Conservation (phyloP, 306 rosid species). For the Biancaea sappan region DNA sequence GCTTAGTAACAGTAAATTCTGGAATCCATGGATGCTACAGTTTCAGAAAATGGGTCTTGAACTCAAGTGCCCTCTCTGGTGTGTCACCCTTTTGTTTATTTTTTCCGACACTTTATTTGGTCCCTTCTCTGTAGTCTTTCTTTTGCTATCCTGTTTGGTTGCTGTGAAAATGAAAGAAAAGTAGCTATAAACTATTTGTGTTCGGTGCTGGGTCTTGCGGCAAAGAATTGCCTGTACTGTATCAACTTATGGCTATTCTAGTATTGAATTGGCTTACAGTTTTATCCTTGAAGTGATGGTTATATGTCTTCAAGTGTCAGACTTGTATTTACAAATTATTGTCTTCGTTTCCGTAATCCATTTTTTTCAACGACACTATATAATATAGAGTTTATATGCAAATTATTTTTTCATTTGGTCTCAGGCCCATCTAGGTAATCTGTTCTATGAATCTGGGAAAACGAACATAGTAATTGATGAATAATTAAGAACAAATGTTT, state of each 20-base stretch:
- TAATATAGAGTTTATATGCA: not conserved
- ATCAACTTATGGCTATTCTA: not conserved
- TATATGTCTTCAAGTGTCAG: not conserved
- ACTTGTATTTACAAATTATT: not conserved
- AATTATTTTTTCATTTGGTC: not conserved
- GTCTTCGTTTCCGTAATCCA: not conserved
- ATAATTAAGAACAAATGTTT: not conserved
- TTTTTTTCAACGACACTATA: not conserved
- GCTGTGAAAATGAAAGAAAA: not conserved
- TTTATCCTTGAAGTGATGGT: not conserved
- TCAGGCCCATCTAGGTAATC: not conserved
- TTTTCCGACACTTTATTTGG: too few relatives aligned
- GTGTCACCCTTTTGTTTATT: not conserved
- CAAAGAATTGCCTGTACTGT: not conserved
- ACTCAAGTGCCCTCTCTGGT: constrained; percentile 96
- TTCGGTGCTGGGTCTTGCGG: not conserved
- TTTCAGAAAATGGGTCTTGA: constrained; percentile 87
- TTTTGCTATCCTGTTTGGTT: not conserved
- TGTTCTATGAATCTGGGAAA: not conserved
- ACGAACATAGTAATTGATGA: not conserved
- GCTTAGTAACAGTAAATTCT: not conserved
- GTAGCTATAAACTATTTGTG: not conserved
- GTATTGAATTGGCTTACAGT: not conserved
- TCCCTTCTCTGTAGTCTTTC: not conserved
- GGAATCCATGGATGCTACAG: constrained; percentile 72